Evolutionary conservation across 345 rosid genomes (phyloP).

Genomic region (Brassica juncea): DNA sequence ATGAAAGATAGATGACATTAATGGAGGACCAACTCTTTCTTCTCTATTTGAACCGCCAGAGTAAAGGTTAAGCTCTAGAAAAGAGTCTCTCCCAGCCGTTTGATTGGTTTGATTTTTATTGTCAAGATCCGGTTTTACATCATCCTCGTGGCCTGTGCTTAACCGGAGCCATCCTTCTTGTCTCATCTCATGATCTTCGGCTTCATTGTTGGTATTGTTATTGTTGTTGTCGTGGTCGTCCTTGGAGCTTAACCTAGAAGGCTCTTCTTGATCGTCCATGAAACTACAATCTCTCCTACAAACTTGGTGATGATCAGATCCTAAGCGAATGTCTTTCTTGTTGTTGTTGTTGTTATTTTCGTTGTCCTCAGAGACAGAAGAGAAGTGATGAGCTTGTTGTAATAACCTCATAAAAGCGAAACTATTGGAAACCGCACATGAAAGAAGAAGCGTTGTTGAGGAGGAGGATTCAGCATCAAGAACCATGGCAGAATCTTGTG

Average conservation of each 20-base stretch:
- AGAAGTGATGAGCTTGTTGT: constrained; percentile 49
- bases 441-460: constrained; percentile 29
- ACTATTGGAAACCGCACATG: constrained; percentile 45
- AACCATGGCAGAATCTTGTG: constrained; percentile 69
- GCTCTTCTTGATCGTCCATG: constrained; percentile 83
- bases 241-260: constrained; percentile 68
- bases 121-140: constrained; percentile 34
- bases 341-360: not conserved
- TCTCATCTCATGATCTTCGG: constrained; percentile 36
- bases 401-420: constrained; percentile 54
- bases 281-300: constrained; percentile 39
- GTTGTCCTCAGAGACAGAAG: constrained; percentile 35
- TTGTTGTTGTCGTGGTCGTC: constrained; percentile 38
- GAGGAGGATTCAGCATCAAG: constrained; percentile 49
- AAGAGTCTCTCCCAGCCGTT: constrained; percentile 37
- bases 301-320: constrained; percentile 51
- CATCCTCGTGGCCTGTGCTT: constrained; percentile 56
- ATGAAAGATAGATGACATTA: constrained; percentile 35
- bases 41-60: constrained; percentile 37
- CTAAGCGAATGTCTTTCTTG: constrained; percentile 43
- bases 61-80: constrained; percentile 44
- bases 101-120: constrained; percentile 40
- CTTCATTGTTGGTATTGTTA: not conserved
- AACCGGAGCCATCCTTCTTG: constrained; percentile 79
- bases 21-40: constrained; percentile 42